Conservation (phyloP, 176 grass and related monocot genomes). For the Thinopyrum elongatum region DNA sequence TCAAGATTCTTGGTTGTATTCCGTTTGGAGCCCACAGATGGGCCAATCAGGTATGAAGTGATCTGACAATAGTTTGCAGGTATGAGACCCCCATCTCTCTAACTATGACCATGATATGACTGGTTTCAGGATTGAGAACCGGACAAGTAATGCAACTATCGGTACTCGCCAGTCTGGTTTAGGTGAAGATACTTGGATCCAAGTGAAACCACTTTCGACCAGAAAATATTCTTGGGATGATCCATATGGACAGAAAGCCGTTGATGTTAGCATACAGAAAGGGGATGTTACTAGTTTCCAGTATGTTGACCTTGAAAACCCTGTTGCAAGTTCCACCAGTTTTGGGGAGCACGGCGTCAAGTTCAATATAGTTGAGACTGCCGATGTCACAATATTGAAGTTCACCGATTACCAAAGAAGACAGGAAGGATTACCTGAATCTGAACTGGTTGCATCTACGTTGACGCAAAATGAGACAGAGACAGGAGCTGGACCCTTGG, state of each 20-base stretch:
- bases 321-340: conserved; percentile 36
- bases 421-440: conserved; percentile 28
- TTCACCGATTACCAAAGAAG: conserved; percentile 56
- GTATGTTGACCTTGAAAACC: conserved; percentile 65
- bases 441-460: conserved; percentile 29
- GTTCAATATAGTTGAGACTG: conserved; percentile 54
- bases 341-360: conserved; percentile 63
- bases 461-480: conserved; percentile 43
- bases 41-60: conserved; percentile 73
- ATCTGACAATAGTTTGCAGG: conserved; percentile 30
- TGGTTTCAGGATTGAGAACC: conserved; percentile 82
- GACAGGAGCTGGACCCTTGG: conserved; percentile 48
- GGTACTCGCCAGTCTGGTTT: conserved; percentile 61
- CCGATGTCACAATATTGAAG: conserved; percentile 67
- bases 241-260: conserved; percentile 67
- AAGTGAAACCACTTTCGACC: conserved; percentile 70
- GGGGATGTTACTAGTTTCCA: conserved; percentile 46
- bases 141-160: conserved; percentile 44
- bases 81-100: neutral
- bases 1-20: conserved; percentile 94
- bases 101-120: conserved; percentile 13
- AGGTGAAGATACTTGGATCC: conserved; percentile 64
- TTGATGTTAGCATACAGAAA: conserved; percentile 63
- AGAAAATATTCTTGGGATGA: conserved; percentile 85
- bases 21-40: conserved; percentile 64